Evolutionary conservation across 352 stramenopile species (phyloP), one percentile per base, ranked within the genome.

Genomic region (Phytopythium litorale): DNA sequence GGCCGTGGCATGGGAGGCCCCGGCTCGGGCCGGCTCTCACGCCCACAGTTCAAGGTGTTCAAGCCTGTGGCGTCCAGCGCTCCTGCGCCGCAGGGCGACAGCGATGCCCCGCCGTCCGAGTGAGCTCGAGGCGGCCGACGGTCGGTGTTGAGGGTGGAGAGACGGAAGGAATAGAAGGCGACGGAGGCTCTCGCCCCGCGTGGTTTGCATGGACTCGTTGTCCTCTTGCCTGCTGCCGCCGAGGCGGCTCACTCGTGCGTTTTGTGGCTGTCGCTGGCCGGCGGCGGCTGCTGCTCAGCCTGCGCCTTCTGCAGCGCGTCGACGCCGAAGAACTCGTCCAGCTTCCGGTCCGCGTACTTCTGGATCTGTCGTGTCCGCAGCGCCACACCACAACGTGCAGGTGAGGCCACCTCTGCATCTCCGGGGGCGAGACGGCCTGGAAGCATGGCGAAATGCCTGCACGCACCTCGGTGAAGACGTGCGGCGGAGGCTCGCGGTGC

Each of bases 291-390:
- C 23, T 54, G 52, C 54, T 33, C 7, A 51, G 64, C 56, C 51
- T 79, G 67, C 62, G 79, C 64, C 62, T 73, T 63, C 21, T 70
- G 75, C 50, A 93, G 85, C 21, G 75, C 71, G 30, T 93, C 78
- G 37, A 96, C 87, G 43, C 87, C 85, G 62, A 96, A 96, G 68
- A 96, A 96, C 52, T 87, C 82, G 75, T 96, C 87, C 51, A 94
- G 68, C 50, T 94, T 89, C 61, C 78, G 77, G 58, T 96, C 83
- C 2, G 87, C 83, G 68, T 83, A 96, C 64, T 72, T 67, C 63
- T 96, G 87, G 50, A 93, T 58, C 80, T 89, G 53, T 40, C 35
- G 35, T 40, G 28, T 40, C 21, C 23, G 53, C 28, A 46, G 6
- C 40, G 7, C 5, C 28, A 43, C 30, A 48, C 18, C 21, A 5